A percentile compares a stretch with the other conserved stretches of the same genome.
phyloP scores from a whole-genome alignment of 768 basidiomycete species.

The Collybiopsis confluens region DNA sequence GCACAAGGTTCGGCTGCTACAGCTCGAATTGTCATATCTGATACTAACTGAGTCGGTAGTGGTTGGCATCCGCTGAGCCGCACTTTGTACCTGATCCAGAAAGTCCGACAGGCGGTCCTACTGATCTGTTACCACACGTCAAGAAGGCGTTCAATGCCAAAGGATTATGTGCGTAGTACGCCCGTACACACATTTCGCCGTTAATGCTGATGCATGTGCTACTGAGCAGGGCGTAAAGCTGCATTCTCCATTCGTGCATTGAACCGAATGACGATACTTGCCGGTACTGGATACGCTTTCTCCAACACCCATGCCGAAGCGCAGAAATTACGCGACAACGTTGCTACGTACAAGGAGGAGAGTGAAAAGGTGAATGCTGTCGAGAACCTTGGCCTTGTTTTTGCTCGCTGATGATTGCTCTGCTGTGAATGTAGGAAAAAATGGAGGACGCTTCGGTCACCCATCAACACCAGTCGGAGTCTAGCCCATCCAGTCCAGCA shows the following conservation, averaged over 20 bases:
- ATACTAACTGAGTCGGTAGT: conserved; percentile 26
- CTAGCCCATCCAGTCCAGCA: neutral
- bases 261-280: conserved; percentile 69
- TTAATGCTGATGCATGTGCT: neutral
- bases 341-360: conserved; percentile 75
- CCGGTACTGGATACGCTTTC: conserved; percentile 27
- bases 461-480: conserved; percentile 40
- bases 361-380: conserved; percentile 57
- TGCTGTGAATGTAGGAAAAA: conserved; percentile 8
- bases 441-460: conserved; percentile 39
- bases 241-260: conserved; percentile 84
- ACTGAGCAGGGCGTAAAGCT: conserved; percentile 74
- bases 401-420: neutral
- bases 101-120: conserved; percentile 53
- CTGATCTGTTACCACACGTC: conserved; percentile 84
- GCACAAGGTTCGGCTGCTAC: conserved; percentile 46
- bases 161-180: conserved; percentile 69
- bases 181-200: too few relatives aligned
- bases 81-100: conserved; percentile 68
- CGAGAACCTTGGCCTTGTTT: too few relatives aligned
- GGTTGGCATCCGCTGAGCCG: conserved; percentile 68
- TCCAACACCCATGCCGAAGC: conserved; percentile 28
- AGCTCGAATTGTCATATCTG: neutral
- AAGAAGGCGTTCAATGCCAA: conserved; percentile 88
- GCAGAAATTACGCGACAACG: conserved; percentile 49